These are phyloP conservation scores for Calvatia gigantea DNA, from an alignment of 768 basidiomycete species.

Conservation along the genomic window DNA sequence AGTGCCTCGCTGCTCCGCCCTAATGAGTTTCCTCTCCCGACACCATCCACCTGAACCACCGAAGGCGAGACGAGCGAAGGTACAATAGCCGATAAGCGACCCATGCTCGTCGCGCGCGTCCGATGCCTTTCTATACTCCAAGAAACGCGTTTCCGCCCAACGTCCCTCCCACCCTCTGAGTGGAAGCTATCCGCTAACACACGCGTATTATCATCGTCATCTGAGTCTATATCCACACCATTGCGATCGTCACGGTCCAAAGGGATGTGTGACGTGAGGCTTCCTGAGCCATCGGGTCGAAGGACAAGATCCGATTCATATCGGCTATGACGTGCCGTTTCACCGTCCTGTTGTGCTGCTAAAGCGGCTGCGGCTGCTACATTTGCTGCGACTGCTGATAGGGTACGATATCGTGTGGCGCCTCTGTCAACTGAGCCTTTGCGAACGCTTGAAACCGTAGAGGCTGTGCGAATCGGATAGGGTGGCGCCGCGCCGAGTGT, in stretches of 20 bases:
- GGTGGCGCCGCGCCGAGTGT: slow-evolving; percentile 37
- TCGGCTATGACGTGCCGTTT: slow-evolving; percentile 8
- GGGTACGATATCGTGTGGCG: slow-evolving; percentile 61
- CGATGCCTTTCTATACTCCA: slow-evolving; percentile 62
- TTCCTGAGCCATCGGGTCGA: neutral
- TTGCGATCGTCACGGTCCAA: neutral
- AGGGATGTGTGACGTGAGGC: slow-evolving; percentile 13
- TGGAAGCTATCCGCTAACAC: slow-evolving; percentile 72
- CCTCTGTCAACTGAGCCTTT: slow-evolving; percentile 50
- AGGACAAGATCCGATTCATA: slow-evolving; percentile 3
- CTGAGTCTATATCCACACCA: slow-evolving; percentile 36
- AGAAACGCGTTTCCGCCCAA: slow-evolving; percentile 51
- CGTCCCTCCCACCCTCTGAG: slow-evolving; percentile 58
- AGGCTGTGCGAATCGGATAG: slow-evolving; percentile 1
- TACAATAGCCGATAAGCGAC: slow-evolving; percentile 32
- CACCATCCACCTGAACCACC: neutral
- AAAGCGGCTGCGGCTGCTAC: slow-evolving; percentile 70
- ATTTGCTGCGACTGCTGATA: slow-evolving; percentile 68
- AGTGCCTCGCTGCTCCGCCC: slow-evolving; percentile 31
- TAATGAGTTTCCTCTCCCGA: slow-evolving; percentile 38
- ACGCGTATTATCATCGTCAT: slow-evolving; percentile 50
- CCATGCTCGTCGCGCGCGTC: slow-evolving; percentile 43
- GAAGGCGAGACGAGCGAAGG: slow-evolving; percentile 19
- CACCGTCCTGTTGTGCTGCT: slow-evolving; percentile 48
- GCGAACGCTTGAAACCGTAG: slow-evolving; percentile 38